Evolutionary conservation across 2,329 filamentous ascomycete genomes (phyloP).

Genomic region (Cytospora piceae): DNA sequence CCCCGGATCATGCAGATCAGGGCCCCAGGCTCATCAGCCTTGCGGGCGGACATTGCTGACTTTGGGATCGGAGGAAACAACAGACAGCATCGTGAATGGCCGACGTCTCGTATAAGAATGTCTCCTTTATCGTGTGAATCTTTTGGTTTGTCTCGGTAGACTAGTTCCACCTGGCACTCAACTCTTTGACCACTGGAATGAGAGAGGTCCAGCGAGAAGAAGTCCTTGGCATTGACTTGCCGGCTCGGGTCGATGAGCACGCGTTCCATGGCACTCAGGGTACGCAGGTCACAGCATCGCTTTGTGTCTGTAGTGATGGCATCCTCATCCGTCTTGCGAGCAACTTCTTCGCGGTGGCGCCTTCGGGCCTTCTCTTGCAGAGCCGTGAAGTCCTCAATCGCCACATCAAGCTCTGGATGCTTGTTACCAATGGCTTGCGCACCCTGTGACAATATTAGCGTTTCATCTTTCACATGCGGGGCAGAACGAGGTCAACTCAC

Average conservation of each 20-base stretch:
- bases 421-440: conserved; percentile 61
- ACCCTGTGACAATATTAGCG: conserved; percentile 50
- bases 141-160: conserved; percentile 80
- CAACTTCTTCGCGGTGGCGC: conserved; percentile 65
- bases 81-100: conserved; percentile 75
- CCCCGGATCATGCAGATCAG: conserved; percentile 89
- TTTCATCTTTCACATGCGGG: not conserved
- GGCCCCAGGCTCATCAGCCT: conserved; percentile 70
- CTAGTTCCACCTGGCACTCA: conserved; percentile 84
- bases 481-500: conserved; percentile 44
- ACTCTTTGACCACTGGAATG: conserved; percentile 91
- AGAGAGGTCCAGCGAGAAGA: conserved; percentile 80
- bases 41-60: conserved; percentile 76
- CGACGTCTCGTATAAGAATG: conserved; percentile 90
- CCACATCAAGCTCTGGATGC: conserved; percentile 57
- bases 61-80: conserved; percentile 87
- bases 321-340: conserved; percentile 80
- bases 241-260: conserved; percentile 75
- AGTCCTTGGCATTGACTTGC: conserved; percentile 87
- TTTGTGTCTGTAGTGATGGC: conserved; percentile 82
- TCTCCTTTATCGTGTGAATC: conserved; percentile 73
- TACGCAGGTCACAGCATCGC: conserved; percentile 77
- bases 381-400: conserved; percentile 67
- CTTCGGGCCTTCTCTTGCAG: conserved; percentile 78
- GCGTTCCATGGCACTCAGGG: conserved; percentile 70